Evolutionary conservation across 2,329 filamentous ascomycete genomes (phyloP), one percentile per base, ranked within the genome.

Genomic region (Tolypocladium nubicola): DNA sequence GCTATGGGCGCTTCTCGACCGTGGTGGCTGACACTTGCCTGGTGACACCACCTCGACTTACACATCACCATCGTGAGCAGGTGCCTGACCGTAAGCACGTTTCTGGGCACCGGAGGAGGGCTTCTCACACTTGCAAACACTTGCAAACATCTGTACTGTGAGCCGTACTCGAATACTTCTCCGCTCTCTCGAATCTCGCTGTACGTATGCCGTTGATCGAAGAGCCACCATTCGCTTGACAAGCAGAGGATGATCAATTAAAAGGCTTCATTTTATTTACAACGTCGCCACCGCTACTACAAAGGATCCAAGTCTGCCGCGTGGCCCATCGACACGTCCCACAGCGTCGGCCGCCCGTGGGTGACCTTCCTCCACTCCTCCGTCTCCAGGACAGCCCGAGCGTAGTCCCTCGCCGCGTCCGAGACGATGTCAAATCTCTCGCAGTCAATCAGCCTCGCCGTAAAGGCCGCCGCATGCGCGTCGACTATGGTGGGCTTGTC

Each of bases 401-500:
- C 60, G 53, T 68, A 70, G 3, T 53, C 59, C 43, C 59, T 58
- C 21, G 64, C 62, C 37, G 60, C 52, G 3, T 57, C 57, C 11
- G 64, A 59, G 13, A 70, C 30, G 30, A 70, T 47, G 23, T 68
- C 65, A 23, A 55, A 33, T 7, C 67, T 61, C 10, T 64, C 57
- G 43, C 61, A 58, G 14, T 70, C 67, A 55, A 65, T 60, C 53
- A 68, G 53, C 26, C 65, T 60, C 10, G 61, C 60, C 6, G 62
- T 53, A 33, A 68, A 53, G 1, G 61, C 59, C 38, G 62, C 58
- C 14, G 62, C 64, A 49, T 68, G 64, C 19, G 65, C 68, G 47
- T 70, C 67, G 33, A 68, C 49, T n/a, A 70, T 66, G 1, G 67
- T 68, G 10, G 67, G 67, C 38, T 59, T 58, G 10, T 59, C 59